Base-by-base conservation (phyloP, 306 rosid genomes). In the Lathyrus oleraceus region DNA sequence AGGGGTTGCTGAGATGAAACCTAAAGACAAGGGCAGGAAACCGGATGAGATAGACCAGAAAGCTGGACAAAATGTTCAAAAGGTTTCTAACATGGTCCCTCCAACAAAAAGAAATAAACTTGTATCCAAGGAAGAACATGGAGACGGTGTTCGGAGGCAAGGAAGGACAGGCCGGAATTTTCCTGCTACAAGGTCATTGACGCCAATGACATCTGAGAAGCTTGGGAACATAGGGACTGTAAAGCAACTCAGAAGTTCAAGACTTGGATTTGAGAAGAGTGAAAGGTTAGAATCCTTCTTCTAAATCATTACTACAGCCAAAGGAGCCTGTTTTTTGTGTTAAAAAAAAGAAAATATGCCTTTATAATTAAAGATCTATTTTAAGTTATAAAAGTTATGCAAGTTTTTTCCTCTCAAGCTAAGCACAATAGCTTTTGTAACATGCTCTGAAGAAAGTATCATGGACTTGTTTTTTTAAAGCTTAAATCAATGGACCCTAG, bases 241-340 rank as follows among this genome's bases (percentile, higher is more conserved):
- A 54, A 91, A 91, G 81, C 96, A 91, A 68, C 93, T 88, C 47
- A 85, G 96, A 85, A 91, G 89, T 82, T 86, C 91, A 66, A 87
- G 83, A 80, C 86, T 54, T 58, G 96, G 88, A 68, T 73, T 77
- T 65, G 97, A 91, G 53, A 91, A 88, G 85, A 83, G 76, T 48
- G 96, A 87, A 73, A 87, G 96, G 97, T 91, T 69, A 74, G 36
- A 30, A 71, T 47, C 48, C 48, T 63, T 49, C 14, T 74, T 62
- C 32, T 76, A 61, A 48, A 52, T 19, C 19, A 6, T 77, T 57
- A 21, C 67, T 40, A 15, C 20, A 47, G 47, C n/a, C 8, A 7
- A 35, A 2, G 2, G 27, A 43, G 44, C 44, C 28, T 17, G 28
- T 49, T 67, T 67, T 67, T 48, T 48, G 28, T 48, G 39, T 65